These are phyloP conservation scores for Aspergillus transmontanensis DNA, from an alignment of 2,329 filamentous ascomycete species.

Conservation along the genomic window DNA sequence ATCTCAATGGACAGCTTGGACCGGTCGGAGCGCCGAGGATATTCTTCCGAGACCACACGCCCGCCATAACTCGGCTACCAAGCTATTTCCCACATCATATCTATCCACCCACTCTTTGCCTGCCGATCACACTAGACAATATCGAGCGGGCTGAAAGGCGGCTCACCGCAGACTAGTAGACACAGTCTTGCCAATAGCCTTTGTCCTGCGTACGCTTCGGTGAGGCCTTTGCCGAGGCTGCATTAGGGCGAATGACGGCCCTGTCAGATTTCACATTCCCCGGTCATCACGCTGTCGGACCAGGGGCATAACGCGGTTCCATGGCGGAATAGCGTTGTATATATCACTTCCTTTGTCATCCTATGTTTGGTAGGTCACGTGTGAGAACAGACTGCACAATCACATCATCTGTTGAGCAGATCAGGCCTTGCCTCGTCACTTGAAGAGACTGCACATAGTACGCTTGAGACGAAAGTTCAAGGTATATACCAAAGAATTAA, in stretches of 20 bases:
- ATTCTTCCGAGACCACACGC: conserved; percentile 13
- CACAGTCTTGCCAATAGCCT: neutral
- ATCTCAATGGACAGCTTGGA: conserved; percentile 34
- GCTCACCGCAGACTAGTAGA: neutral
- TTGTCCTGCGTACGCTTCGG: neutral
- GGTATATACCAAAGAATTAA: neutral
- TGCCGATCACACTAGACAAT: neutral
- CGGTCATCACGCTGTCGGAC: neutral
- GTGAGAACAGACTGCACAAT: neutral
- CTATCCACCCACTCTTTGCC: neutral
- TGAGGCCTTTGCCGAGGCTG: neutral
- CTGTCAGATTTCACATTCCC: neutral
- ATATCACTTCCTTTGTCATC: neutral
- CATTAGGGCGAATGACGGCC: neutral
- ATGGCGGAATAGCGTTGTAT: neutral
- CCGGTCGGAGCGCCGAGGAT: conserved; percentile 28
- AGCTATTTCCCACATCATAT: neutral
- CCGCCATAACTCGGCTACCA: neutral
- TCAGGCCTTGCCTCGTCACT: neutral
- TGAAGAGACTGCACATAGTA: neutral
- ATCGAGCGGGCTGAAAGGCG: neutral
- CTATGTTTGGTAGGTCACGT: neutral
- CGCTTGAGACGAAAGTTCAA: neutral
- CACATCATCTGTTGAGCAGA: neutral
- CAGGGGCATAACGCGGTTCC: too few relatives aligned